Conservation (phyloP, 768 basidiomycete genomes). For the Termitomyces sp. region DNA sequence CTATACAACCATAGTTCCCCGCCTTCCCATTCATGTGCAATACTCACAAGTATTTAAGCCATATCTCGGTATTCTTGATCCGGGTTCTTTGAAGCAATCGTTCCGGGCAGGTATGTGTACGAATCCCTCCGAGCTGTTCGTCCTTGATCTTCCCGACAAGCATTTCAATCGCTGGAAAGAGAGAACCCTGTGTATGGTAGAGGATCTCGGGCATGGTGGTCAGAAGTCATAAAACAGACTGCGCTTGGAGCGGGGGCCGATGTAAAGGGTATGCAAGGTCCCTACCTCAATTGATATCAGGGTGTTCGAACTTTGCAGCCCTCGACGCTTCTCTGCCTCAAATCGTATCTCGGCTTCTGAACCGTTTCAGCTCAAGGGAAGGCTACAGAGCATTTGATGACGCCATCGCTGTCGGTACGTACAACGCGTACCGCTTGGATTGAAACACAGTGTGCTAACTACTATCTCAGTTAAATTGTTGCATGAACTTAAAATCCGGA, state of each 20-base stretch:
- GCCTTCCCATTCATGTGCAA: constrained; percentile 59
- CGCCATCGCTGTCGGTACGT: constrained; percentile 34
- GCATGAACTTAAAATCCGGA: constrained; percentile 36
- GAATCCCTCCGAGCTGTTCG: neutral
- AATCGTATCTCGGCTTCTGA: constrained; percentile 59
- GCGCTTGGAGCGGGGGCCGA: constrained; percentile 73
- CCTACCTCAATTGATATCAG: neutral
- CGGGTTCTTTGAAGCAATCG: constrained; percentile 44
- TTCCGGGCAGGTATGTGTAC: constrained; percentile 49
- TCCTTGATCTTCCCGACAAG: constrained; percentile 17
- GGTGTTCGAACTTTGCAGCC: constrained; percentile 25
- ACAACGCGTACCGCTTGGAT: neutral
- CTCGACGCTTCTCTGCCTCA: constrained; percentile 46
- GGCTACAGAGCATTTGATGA: constrained; percentile 64
- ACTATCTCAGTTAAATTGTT: constrained; percentile 37
- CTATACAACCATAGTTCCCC: constrained; percentile 68
- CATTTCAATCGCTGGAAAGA: constrained; percentile 41
- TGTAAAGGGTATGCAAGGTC: constrained; percentile 36
- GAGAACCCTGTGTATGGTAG: constrained; percentile 54
- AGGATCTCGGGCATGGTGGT: constrained; percentile 65
- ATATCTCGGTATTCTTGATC: constrained; percentile 55
- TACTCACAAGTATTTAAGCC: constrained; percentile 64
- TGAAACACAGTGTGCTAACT: neutral
- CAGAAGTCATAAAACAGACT: constrained; percentile 68
- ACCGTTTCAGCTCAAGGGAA: constrained; percentile 61